Conservation (phyloP, 495 filamentous ascomycete genomes). For the Thermothielavioides terrestris region DNA sequence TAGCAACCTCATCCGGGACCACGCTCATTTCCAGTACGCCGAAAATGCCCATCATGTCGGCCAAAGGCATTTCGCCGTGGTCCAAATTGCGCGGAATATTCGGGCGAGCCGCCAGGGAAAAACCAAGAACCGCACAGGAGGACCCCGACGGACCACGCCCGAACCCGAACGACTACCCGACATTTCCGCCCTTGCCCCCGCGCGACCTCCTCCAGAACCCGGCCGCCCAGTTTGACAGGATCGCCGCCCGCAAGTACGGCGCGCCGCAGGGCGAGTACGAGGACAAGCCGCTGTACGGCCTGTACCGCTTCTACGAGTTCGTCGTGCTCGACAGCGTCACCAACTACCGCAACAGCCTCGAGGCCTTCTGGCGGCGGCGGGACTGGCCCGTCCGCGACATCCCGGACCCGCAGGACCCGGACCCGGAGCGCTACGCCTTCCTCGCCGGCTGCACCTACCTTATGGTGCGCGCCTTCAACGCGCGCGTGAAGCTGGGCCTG, state of each 20-base stretch:
- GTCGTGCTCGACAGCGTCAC: not conserved
- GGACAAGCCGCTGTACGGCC: not conserved
- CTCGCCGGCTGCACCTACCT: not conserved
- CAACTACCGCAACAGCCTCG: conserved; percentile 1
- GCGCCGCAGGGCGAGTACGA: not conserved
- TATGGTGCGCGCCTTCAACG: not conserved
- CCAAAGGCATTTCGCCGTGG: too few species aligned
- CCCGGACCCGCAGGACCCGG: not conserved
- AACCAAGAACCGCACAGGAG: not conserved
- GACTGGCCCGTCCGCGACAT: not conserved
- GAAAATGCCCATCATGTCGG: too few species aligned
- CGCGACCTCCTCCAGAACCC: not conserved
- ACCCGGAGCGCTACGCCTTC: not conserved
- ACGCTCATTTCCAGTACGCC: too few species aligned
- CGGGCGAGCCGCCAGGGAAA: not conserved
- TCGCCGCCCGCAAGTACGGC: not conserved
- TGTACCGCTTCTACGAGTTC: conserved; percentile 3
- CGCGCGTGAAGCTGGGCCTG: not conserved
- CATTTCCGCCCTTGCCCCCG: not conserved
- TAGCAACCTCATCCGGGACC: too few species aligned
- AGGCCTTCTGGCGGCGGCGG: not conserved
- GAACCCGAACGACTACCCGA: not conserved
- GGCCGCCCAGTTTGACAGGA: not conserved
- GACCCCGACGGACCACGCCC: not conserved
- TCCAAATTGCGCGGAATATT: not conserved